Evolutionary conservation across 2,329 filamentous ascomycete genomes (phyloP), one percentile per base, ranked within the genome.

Genomic region (Zasmidium citrigriseum): DNA sequence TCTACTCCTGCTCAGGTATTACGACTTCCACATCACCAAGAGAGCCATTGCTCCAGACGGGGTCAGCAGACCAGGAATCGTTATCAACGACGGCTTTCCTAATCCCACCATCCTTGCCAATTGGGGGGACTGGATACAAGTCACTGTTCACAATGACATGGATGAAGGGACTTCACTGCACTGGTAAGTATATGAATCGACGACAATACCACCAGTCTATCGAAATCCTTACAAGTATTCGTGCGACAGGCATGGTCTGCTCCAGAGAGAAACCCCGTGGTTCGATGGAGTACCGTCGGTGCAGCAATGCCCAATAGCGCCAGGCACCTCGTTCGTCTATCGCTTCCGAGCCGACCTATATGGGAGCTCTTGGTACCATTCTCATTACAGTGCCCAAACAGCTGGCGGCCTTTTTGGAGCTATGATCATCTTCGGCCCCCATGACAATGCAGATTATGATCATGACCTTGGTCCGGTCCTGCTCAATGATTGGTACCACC

Each of bases 1-100:
- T n/a, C n/a, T n/a, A n/a, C n/a, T n/a, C n/a, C n/a, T n/a, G n/a
- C n/a, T n/a, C n/a, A n/a, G n/a, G n/a, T n/a, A 54, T 64, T 73
- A 73, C 61, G 58, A 66, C 34, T 72, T 70, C 54, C 63, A 58
- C 3, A 63, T 73, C 41, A 62, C 65, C 23, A 53, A 66, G 46
- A 55, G 60, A 21, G 67, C 57, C 47, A 66, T 72, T 18, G 54
- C 88, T 49, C 67, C 73, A 1, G 74, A 77, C 62, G 75, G 75
- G 56, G 3, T 72, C 70, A 62, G 53, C 20, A 57, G 57, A 24
- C 41, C 59, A 9, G 75, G 78, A 58, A 60, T 75, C n/a, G 64
- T 77, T 1, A 69, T 68, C 29, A 73, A 73, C 55, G 66, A 66
- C 21, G 64, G 69, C 25, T 71, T 71, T 48, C 72, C 71, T 7